Evolutionary conservation across 495 filamentous ascomycete genomes (phyloP), one percentile per base, ranked within the genome.

Genomic region (Chaetomium cochliodes): DNA sequence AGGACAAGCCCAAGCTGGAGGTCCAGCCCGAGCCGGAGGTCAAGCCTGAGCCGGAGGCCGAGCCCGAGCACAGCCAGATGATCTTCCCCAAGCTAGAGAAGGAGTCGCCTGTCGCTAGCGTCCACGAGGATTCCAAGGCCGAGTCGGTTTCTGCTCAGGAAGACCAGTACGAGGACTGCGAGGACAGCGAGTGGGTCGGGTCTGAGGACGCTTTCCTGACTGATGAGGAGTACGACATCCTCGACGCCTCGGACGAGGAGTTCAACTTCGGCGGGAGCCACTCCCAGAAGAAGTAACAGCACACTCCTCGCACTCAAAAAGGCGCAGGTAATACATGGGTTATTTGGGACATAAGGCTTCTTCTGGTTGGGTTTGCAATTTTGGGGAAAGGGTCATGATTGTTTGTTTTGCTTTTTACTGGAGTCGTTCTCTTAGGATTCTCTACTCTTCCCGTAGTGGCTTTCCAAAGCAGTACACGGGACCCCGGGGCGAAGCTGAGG

Each of bases 21-120:
- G 62, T 39, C 23, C 39, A 64, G n/a, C 49, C 62, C 28, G 74
- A 60, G 57, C 53, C 54, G 49, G 65, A 65, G 41, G 60, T 44
- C 52, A 50, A 62, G 56, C 42, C 69, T 22, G 62, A 69, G 64
- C 47, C 55, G 8, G 58, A 68, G 46, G 33, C 64, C 25, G 53
- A 70, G 55, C 51, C 47, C 8, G 62, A 72, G 59, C 63, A 82
- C 58, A 89, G 88, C 74, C 84, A 88, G 62, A 97, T 98, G 91
- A 92, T 98, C 70, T 98, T 98, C 86, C 96, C 96, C 65, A 93
- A 89, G 77, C 85, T 98, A 22, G 92, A 94, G 65, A 96, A 97
- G 77, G 94, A 98, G 76, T 96, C 92, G 20, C 93, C 94, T 5
- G 83, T 85, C 42, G 81, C 87, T 15, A 96, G 92, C 76, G 85